A percentile compares a stretch with the other conserved stretches of the same genome.
Conservation (phyloP, 2,329 filamentous ascomycete genomes). For the Thielaviopsis populi region DNA sequence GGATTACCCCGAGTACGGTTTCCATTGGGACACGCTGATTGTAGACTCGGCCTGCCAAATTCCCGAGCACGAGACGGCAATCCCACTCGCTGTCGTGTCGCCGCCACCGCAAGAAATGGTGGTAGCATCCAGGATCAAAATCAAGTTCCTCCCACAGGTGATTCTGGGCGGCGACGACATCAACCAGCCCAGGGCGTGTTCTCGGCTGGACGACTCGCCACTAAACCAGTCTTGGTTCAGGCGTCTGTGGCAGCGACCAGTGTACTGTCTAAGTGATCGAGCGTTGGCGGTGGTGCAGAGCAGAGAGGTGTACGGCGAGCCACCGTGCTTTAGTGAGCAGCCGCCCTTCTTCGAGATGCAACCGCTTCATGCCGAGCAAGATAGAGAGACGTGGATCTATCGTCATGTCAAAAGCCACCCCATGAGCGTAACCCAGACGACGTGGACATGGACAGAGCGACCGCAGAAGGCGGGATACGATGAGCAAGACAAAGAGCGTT, state of each 20-base stretch:
- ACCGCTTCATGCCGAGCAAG: neutral
- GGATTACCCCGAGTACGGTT: neutral
- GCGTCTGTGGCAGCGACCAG: neutral
- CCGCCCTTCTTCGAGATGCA: neutral
- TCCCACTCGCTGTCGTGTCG: neutral
- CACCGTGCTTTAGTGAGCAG: neutral
- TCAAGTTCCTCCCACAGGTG: neutral
- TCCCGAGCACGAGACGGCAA: neutral
- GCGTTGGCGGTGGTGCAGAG: neutral
- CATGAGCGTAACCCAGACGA: neutral
- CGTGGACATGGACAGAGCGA: neutral
- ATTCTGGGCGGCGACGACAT: neutral
- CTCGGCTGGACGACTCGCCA: neutral
- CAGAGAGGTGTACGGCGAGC: neutral
- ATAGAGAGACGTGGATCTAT: neutral
- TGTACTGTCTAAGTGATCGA: neutral
- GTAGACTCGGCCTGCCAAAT: neutral
- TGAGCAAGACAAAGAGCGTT: neutral
- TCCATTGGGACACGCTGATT: neutral
- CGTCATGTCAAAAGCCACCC: neutral
- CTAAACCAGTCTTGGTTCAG: neutral
- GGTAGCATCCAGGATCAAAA: neutral
- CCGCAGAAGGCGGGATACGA: neutral
- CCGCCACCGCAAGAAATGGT: neutral
- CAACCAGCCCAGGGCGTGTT: neutral